Evolutionary conservation across 139 green algal species (phyloP).

Genomic region (Limnomonas spitsbergensis): DNA sequence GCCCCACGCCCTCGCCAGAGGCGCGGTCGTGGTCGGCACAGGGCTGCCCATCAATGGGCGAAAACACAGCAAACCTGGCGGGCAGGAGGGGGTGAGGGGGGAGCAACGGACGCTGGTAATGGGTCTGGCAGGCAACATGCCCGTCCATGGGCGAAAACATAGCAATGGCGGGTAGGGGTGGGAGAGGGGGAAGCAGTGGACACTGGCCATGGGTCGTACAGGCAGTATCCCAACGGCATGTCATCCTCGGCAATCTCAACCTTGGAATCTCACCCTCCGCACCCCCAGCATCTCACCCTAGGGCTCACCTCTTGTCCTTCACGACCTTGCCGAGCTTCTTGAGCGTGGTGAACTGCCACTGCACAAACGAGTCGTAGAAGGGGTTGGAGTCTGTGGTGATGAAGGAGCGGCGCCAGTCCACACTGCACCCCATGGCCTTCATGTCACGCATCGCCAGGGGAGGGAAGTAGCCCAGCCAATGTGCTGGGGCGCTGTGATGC

Average conservation of each 20-base stretch:
- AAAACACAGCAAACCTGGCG: slow-evolving; percentile 83
- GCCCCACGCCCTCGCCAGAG: slow-evolving; percentile 87
- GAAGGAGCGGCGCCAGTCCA: slow-evolving; percentile 97
- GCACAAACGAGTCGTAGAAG: slow-evolving; percentile 96
- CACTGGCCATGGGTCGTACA: no score
- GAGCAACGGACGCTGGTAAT: background rate
- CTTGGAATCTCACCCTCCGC: no score
- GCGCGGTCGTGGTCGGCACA: slow-evolving; percentile 94
- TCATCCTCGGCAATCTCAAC: no score
- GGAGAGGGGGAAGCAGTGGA: no score
- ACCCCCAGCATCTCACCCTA: no score
- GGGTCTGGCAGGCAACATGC: no score
- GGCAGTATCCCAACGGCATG: no score
- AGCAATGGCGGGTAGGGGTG: no score
- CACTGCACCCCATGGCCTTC: slow-evolving; percentile 82
- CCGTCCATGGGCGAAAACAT: no score
- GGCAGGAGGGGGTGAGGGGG: background rate
- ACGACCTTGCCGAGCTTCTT: slow-evolving; percentile 72
- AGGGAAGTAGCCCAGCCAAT: slow-evolving; percentile 97
- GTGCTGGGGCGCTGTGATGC: slow-evolving; percentile 52
- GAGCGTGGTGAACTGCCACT: slow-evolving; percentile 91
- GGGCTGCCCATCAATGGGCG: slow-evolving; percentile 90
- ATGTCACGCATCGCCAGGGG: slow-evolving; percentile 85
- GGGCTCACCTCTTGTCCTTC: slow-evolving; percentile 93
- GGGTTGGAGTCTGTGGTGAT: slow-evolving; percentile 98